phyloP scores from a whole-genome alignment of 169 alveolate genomes.

The Plasmodium knowlesi region DNA sequence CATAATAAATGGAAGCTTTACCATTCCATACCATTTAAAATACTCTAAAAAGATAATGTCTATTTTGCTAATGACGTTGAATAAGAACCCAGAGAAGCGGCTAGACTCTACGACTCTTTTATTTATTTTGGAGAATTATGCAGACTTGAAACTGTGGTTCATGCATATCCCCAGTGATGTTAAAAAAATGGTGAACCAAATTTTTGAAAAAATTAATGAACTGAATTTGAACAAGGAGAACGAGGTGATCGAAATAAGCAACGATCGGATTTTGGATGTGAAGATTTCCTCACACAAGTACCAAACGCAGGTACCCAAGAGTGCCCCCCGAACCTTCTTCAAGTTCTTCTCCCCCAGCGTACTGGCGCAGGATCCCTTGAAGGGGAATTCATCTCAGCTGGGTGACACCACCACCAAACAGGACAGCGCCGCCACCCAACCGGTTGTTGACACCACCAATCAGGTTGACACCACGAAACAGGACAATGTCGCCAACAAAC shows the following conservation, averaged over 20 bases:
- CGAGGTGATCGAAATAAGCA: slow-evolving; percentile 48
- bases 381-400: background rate
- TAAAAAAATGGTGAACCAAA: slow-evolving; percentile 35
- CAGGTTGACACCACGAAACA: background rate
- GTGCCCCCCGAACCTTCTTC: background rate
- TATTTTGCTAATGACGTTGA: slow-evolving; percentile 38
- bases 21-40: slow-evolving; percentile 23
- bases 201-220: slow-evolving; percentile 69
- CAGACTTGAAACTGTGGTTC: slow-evolving; percentile 66
- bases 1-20: slow-evolving; percentile 75
- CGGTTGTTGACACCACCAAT: background rate
- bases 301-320: background rate
- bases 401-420: background rate
- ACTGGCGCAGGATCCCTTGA: background rate
- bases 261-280: slow-evolving; percentile 27
- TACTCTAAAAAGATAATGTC: slow-evolving; percentile 60
- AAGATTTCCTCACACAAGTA: slow-evolving; percentile 15
- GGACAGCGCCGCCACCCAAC: background rate
- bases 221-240: slow-evolving; percentile 22
- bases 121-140: slow-evolving; percentile 64
- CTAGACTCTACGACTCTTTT: slow-evolving; percentile 62
- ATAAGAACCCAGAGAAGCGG: slow-evolving; percentile 54
- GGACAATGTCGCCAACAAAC: background rate
- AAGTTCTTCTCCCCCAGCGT: background rate
- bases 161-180: slow-evolving; percentile 30